These are phyloP conservation scores for Volvox africanus DNA, from an alignment of 139 green algal species.

Conservation along the genomic window DNA sequence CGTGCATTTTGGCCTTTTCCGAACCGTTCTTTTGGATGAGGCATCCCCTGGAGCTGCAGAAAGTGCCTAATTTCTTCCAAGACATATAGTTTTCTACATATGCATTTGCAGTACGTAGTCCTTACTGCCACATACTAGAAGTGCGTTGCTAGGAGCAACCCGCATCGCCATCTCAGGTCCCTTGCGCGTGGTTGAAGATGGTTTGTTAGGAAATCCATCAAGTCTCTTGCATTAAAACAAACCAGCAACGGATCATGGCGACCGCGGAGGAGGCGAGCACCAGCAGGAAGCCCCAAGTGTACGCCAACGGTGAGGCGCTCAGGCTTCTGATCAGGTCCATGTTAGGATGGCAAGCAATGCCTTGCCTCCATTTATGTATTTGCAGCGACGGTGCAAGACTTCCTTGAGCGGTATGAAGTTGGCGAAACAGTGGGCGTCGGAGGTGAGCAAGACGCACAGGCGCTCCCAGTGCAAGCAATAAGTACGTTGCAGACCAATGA, in stretches of 20 bases:
- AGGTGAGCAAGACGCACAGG: slow-evolving; percentile 57
- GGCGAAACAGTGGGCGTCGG: slow-evolving; percentile 81
- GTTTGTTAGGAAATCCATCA: neutral
- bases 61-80: too few relatives aligned
- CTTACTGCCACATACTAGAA: too few relatives aligned
- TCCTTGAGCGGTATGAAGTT: slow-evolving; percentile 83
- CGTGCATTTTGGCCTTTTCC: too few relatives aligned
- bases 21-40: too few relatives aligned
- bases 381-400: slow-evolving; percentile 82
- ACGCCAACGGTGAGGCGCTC: slow-evolving; percentile 28
- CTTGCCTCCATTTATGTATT: neutral
- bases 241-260: slow-evolving; percentile 8
- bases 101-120: too few relatives aligned
- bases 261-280: slow-evolving; percentile 28
- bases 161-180: neutral
- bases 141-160: too few relatives aligned
- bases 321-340: neutral
- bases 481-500: neutral
- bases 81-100: too few relatives aligned
- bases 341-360: neutral
- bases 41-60: too few relatives aligned
- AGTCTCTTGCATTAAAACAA: neutral
- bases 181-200: neutral
- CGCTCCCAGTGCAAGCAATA: neutral
- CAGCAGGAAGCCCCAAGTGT: slow-evolving; percentile 39